Base-by-base conservation (phyloP, 2,329 filamentous ascomycete species). In the Pseudocercospora eumusae region DNA sequence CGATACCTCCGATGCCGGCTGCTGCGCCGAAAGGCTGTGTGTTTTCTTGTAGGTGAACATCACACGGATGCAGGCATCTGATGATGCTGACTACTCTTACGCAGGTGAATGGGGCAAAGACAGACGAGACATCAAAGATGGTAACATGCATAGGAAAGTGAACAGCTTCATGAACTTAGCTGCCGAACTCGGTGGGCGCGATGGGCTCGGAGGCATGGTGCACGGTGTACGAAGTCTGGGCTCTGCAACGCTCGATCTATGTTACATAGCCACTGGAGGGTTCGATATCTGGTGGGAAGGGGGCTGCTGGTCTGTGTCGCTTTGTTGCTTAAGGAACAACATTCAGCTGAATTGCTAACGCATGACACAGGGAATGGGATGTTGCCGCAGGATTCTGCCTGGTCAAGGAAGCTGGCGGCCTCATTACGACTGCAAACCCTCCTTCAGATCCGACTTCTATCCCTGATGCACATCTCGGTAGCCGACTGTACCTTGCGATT, bases 231-330 rank as follows among this genome's bases (percentile, higher is more conserved):
- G 89, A 64, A 90, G 88, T 73, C 73, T 92, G 61, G 89, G 89
- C 23, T 88, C 88, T 70, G 89, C 89, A 8, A 90, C 89, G 1
- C 72, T 92, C 58, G 89, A 92, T 74, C 75, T 92, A 54, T 89
- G 88, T 0, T 92, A 92, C 73, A 85, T 86, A 9, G 89, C 90
- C 11, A 89, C 89, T 83, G 89, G 67, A 0, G 81, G 86, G 0
- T 87, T 92, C 67, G 89, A 92, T 75, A 90, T 92, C 10, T 92
- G 89, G 89, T 92, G 89, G 89, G 89, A 92, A 72, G 89, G 88
- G 2, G 89, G 89, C 6, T 71, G 68, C 56, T 71, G 69, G 69
- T 73, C 59, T 50, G 68, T 64, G 28, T 9, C 36, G 3, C 27
- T 15, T 36, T 15, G 15, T n/a, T 11, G 40, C 33, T 7, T 52